Base-by-base conservation (phyloP, 78 protist species). In the Cavenderia fasciculata region DNA sequence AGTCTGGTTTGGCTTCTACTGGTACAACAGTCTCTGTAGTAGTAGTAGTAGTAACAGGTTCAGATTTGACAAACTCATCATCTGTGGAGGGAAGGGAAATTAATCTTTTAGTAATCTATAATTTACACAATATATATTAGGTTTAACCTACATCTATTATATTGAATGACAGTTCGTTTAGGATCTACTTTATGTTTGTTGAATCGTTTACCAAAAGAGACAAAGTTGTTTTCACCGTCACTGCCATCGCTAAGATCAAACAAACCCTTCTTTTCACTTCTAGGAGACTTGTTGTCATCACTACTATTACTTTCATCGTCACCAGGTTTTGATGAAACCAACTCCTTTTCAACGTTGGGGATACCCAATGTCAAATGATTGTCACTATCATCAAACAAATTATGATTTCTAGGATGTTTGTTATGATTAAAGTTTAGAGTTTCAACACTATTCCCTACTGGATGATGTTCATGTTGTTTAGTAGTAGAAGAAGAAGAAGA, bases 161-260 rank as follows among this genome's bases (percentile, higher is more conserved):
- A 63, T 40, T 63, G 72, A 40, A 61, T 63, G 4, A 36, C 4
- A 40, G 72, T 63, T 21, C n/a, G 54, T 21, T 63, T 63, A n/a
- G 51, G 14, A n/a, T 63, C 51, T 3, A 19, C 44, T 7, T 38
- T 36, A 19, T 43, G 72, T 40, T 63, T 11, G 47, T 63, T 63
- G 72, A 63, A 63, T 38, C 38, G 72, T 1, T 63, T 63, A 47
- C 18, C 21, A 21, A 63, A 63, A 4, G 72, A 11, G 2, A n/a
- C 47, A n/a, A 63, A 63, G 4, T 63, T 47, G n/a, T n/a, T n/a
- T 1, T 63, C 72, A 21, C 38, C 5, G 8, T 63, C n/a, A 38
- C 72, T 63, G 54, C 54, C 54, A 63, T 47, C 72, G 25, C 12
- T 40, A 8, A 47, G 38, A 40, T 63, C 72, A 18, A 40, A 4